phyloP scores from a whole-genome alignment of 306 rosid genomes.

The Malus sieversii region DNA sequence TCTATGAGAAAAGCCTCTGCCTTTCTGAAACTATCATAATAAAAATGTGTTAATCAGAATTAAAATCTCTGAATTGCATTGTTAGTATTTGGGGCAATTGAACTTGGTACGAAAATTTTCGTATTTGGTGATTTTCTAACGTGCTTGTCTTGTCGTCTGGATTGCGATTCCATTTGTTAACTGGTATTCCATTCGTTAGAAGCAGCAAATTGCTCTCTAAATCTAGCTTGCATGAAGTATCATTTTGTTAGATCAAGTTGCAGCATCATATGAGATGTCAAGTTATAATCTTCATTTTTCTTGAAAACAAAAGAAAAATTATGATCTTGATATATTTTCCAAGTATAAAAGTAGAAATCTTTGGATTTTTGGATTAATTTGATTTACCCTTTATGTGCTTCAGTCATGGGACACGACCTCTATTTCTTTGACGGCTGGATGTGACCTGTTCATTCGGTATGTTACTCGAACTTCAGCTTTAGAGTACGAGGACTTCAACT shows the following conservation, averaged over 20 bases:
- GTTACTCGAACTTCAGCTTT: constrained; percentile 89
- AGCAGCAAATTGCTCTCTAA: no score
- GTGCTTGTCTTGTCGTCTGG: no score
- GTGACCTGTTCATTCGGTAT: constrained; percentile 84
- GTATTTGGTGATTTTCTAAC: not conserved
- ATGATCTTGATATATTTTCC: not conserved
- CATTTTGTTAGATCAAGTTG: not conserved
- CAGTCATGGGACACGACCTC: constrained; percentile 89
- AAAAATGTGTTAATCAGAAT: not conserved
- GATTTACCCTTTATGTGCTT: not conserved
- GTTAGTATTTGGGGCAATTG: not conserved
- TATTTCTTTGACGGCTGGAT: constrained; percentile 87
- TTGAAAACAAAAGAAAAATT: not conserved
- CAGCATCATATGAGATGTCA: not conserved
- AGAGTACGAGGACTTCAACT: constrained; percentile 83
- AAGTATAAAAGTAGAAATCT: not conserved
- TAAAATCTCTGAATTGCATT: not conserved
- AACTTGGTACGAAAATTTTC: not conserved
- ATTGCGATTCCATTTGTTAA: no score
- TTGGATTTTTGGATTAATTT: not conserved
- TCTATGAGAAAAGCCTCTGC: not conserved
- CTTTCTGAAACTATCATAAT: not conserved
- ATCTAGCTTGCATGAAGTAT: not conserved
- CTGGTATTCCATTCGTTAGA: no score
- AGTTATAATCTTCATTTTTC: not conserved